Percentiles rank a stretch among this genome's conserved stretches.
phyloP scores from a whole-genome alignment of 768 basidiomycete genomes.

The Leucocoprinus sp. region DNA sequence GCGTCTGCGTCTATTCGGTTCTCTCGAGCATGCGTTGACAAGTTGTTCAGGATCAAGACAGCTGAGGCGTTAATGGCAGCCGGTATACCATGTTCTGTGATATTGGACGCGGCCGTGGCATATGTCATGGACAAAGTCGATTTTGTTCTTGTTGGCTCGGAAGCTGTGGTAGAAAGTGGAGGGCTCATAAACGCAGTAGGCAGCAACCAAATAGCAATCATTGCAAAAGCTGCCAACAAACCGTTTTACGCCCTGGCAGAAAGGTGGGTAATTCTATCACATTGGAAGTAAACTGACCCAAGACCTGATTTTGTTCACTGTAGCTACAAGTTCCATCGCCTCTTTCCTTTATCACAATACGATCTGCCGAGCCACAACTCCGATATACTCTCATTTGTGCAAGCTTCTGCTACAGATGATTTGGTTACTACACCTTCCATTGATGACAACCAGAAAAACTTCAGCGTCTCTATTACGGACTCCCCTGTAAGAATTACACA shows the following conservation, averaged over 20 bases:
- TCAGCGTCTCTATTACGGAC: constrained; percentile 13
- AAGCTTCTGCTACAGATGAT: constrained; percentile 18
- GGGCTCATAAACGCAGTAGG: constrained; percentile 90
- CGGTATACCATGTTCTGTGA: constrained; percentile 92
- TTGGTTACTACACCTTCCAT: background rate
- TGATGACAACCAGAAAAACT: background rate
- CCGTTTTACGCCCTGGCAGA: constrained; percentile 95
- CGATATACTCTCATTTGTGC: constrained; percentile 65
- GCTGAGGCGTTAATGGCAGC: constrained; percentile 76
- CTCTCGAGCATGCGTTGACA: constrained; percentile 13
- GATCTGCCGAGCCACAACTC: constrained; percentile 80
- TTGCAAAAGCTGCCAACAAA: constrained; percentile 89
- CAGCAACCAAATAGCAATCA: constrained; percentile 93
- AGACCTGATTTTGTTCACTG: constrained; percentile 17
- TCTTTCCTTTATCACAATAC: constrained; percentile 89
- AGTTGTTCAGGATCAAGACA: constrained; percentile 70
- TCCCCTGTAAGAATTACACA: constrained; percentile 53
- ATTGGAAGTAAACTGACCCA: constrained; percentile 13
- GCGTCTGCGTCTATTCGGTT: constrained; percentile 36
- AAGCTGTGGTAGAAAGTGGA: constrained; percentile 96
- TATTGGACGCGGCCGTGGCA: constrained; percentile 93
- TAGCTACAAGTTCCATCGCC: constrained; percentile 95
- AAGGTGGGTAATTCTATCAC: constrained; percentile 43
- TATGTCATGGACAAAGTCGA: constrained; percentile 97
- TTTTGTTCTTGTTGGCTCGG: constrained; percentile 92